These are phyloP conservation scores for Phlebiopsis flavidoalba DNA, from an alignment of 768 basidiomycete genomes.

Conservation along the genomic window DNA sequence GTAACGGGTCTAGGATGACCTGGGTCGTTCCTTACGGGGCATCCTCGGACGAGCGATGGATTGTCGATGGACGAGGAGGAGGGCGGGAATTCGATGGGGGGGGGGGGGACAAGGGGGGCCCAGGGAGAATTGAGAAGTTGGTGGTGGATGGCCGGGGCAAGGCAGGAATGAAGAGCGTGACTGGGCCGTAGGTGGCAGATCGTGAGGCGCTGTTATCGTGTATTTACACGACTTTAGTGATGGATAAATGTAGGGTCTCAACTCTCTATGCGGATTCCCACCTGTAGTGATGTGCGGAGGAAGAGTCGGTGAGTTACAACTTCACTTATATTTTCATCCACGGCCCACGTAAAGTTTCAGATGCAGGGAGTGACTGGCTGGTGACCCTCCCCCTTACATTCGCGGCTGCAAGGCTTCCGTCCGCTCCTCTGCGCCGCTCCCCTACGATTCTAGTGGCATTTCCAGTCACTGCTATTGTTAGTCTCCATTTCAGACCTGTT, in stretches of 20 bases:
- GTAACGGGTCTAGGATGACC: slow-evolving; percentile 13
- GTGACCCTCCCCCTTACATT: slow-evolving; percentile 5
- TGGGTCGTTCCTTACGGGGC: slow-evolving; percentile 8
- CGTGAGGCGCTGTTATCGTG: neutral
- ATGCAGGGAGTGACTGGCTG: neutral
- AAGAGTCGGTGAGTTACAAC: too few species aligned
- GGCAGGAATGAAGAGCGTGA: neutral
- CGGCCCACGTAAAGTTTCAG: neutral
- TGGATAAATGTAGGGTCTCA: neutral
- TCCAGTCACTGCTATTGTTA: neutral
- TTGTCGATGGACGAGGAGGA: neutral
- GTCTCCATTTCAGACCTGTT: neutral
- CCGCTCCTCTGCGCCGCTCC: slow-evolving; percentile 3
- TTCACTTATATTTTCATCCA: neutral
- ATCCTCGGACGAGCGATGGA: neutral
- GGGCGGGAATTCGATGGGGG: neutral
- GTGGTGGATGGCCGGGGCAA: neutral
- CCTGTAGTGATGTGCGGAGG: too few species aligned
- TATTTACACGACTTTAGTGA: too few species aligned
- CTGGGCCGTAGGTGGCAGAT: neutral
- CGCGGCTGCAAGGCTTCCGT: slow-evolving; percentile 7
- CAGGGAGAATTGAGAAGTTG: slow-evolving; percentile 9
- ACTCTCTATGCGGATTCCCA: neutral
- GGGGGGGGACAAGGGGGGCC: too few species aligned
- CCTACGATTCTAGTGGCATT: slow-evolving; percentile 1